Evolutionary conservation across 306 rosid genomes (phyloP), one percentile per base, ranked within the genome.

Genomic region (Castanopsis chinensis): DNA sequence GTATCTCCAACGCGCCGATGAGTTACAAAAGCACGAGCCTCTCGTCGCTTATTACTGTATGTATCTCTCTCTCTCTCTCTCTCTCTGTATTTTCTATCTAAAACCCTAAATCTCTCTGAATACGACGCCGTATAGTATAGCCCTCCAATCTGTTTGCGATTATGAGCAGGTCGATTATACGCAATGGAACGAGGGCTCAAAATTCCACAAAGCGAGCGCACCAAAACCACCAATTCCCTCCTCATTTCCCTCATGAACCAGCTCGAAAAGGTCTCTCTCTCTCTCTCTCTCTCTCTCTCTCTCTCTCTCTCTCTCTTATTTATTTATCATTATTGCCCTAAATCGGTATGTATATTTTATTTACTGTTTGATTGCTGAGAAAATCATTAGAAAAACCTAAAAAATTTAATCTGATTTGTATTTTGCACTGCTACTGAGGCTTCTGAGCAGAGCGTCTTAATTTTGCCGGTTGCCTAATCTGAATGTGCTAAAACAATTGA

Each of bases 1-100:
- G 14, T 96, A 96, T 87, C 98, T 96, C 78, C 99, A 96, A 86
- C 99, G 99, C 61, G 99, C 99, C 63, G 99, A 96, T 88, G 99
- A 96, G 86, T 78, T 96, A 84, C 99, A 93, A 89, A 96, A 96
- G 83, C 99, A 93, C 83, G 99, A 96, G 71, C 97, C 93, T 68
- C 97, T 93, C 73, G 96, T 93, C 76, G 89, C 99, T 63, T 96
- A 96, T 85, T 96, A 96, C 86, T 96, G 99, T 96, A 87, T 69
- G 5, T 49, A 0, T 56, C 43, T 58, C 57, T 69, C 17, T 27
- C 54, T 69, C 67, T 52, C 23, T 53, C 4, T 28, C 27, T 12
- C 12, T 55, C 11, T 33, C 53, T 18, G 45, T 0, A 41, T 41
- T 41, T 41, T 41, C 23, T 11, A 59, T 5, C 71, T 76, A 51